These are phyloP conservation scores for Auricularia auricula-judae DNA, from an alignment of 768 basidiomycete species.

Conservation along the genomic window DNA sequence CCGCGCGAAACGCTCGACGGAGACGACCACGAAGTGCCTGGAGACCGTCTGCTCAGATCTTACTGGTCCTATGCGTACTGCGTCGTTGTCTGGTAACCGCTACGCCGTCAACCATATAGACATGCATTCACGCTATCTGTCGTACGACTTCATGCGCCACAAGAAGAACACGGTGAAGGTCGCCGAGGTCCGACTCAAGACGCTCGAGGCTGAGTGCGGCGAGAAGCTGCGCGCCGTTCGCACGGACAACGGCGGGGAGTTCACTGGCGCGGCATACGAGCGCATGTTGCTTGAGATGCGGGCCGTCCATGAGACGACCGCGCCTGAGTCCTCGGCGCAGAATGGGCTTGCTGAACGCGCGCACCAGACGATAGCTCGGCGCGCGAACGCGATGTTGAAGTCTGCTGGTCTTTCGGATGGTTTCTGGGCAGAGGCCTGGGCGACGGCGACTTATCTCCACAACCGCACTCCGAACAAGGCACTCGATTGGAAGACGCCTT, in stretches of 20 bases:
- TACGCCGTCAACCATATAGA: neutral
- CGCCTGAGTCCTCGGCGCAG: conserved; percentile 13
- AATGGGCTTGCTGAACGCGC: conserved; percentile 15
- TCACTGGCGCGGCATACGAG: neutral
- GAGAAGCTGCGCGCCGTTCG: neutral
- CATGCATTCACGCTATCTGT: neutral
- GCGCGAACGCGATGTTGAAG: conserved; percentile 8
- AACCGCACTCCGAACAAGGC: neutral
- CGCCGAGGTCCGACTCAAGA: neutral
- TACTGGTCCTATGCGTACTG: neutral
- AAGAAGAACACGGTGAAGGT: neutral
- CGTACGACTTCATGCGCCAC: neutral
- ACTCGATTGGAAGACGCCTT: neutral
- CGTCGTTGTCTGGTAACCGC: neutral
- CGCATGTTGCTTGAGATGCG: neutral
- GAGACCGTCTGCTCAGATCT: neutral
- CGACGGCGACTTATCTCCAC: conserved; percentile 1
- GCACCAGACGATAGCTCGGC: conserved; percentile 11
- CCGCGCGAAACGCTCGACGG: too few species aligned
- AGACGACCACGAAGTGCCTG: neutral
- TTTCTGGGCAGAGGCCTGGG: conserved; percentile 12
- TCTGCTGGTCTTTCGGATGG: conserved; percentile 4
- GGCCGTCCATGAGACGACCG: neutral
- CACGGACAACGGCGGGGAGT: conserved; percentile 9
- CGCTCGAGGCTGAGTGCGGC: neutral